Evolutionary conservation across 106 monocot genomes (phyloP).

Genomic region (Dendrobium officinale): DNA sequence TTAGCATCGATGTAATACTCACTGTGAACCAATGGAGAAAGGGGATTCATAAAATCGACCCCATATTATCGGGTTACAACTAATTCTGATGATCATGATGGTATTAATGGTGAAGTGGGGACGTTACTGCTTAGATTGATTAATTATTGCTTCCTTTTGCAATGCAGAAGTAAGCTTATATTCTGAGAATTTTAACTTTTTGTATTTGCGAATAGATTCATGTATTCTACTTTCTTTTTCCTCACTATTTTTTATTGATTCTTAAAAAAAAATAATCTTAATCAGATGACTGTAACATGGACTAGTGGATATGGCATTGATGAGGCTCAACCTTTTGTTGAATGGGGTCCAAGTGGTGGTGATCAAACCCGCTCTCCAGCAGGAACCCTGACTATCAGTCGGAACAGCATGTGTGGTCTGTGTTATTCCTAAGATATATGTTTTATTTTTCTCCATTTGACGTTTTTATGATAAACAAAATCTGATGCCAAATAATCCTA

Average conservation of each 20-base stretch:
- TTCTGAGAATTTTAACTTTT: not conserved
- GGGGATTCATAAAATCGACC: not conserved
- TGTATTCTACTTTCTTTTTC: not conserved
- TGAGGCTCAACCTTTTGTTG: slow-evolving; percentile 84
- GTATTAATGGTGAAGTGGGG: not conserved
- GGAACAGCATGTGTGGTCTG: slow-evolving; percentile 91
- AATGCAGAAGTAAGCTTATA: too few species aligned
- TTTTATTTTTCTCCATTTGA: not conserved
- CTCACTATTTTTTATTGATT: not conserved
- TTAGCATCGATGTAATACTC: not conserved
- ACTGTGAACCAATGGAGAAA: not conserved
- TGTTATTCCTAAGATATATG: slow-evolving; percentile 11
- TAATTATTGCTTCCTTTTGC: not conserved
- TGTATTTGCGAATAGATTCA: not conserved
- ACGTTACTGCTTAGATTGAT: not conserved
- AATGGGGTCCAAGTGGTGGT: slow-evolving; percentile 55
- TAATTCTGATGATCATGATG: too few species aligned
- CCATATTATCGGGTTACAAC: not conserved
- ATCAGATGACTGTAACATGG: slow-evolving; percentile 95
- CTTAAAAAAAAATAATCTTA: slow-evolving; percentile 2
- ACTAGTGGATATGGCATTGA: slow-evolving; percentile 88
- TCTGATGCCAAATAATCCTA: not conserved
- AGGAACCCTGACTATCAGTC: slow-evolving; percentile 73
- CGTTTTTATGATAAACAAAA: not conserved
- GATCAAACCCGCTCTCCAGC: slow-evolving; percentile 50